Evolutionary conservation across 169 alveolate genomes (phyloP), one percentile per base, ranked within the genome.

Genomic region (Babesia divergens): DNA sequence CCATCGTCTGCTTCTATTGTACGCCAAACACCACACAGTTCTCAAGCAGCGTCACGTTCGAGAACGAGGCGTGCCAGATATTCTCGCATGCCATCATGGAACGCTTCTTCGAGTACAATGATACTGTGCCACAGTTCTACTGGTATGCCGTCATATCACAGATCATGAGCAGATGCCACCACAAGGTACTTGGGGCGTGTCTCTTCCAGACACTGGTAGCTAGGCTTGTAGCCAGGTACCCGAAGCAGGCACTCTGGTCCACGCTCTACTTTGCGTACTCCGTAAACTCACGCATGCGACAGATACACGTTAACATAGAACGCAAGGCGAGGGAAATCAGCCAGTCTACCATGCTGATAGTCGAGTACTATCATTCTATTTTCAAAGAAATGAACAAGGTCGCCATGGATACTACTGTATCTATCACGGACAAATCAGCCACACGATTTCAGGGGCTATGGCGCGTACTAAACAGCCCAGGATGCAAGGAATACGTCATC

Each of bases 71-170:
- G 6, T 72, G 84, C 50, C 66, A 59, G 60, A 42, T 72, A 0
- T 72, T 72, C 26, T 44, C 55, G 47, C 40, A 64, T 24, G 65
- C 76, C 44, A 62, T 72, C 54, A 64, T 53, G 66, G 76, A 64
- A 35, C 22, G 14, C 16, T 62, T 59, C 67, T 31, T 42, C 47
- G 51, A 5, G 50, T 35, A 42, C 68, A 52, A n/a, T 58, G 31
- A 46, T 37, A 42, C 66, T 6, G 28, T 59, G 46, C 77, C 77
- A 38, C 69, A 59, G 56, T 59, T 14, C 38, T 72, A 64, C 58
- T 84, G 91, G 91, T 84, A 82, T 24, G 42, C 77, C 6, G 90
- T 84, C 32, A 38, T 84, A 4, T 82, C 91, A 20, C 91, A 84
- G 47, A 54, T 84, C 18, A 37, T 84, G 65, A 84, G 91, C 60